Percentiles rank a stretch among this genome's conserved stretches.
phyloP scores from a whole-genome alignment of 2,329 filamentous ascomycete genomes.

The Shiraia bambusicola region DNA sequence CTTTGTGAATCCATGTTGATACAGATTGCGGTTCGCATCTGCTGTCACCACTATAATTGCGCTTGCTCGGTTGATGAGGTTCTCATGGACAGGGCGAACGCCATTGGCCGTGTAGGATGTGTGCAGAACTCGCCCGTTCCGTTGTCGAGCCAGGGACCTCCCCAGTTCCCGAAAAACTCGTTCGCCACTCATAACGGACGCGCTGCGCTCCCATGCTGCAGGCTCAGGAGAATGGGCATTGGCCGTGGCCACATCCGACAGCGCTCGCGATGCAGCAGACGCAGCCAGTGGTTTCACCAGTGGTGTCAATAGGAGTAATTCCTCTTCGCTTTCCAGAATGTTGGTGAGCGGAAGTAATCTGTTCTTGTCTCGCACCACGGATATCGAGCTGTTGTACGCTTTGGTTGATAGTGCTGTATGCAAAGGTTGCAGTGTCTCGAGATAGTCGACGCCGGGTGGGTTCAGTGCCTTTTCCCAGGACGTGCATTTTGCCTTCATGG shows the following conservation, averaged over 20 bases:
- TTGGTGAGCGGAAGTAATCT: constrained; percentile 79
- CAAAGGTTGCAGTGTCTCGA: constrained; percentile 78
- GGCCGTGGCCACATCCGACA: constrained; percentile 62
- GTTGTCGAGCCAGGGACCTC: constrained; percentile 78
- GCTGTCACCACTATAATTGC: constrained; percentile 90
- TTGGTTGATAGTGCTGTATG: constrained; percentile 79
- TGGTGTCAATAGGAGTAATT: constrained; percentile 84
- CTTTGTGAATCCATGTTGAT: constrained; percentile 93
- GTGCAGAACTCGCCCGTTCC: constrained; percentile 84
- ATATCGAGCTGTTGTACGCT: constrained; percentile 91
- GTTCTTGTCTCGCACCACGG: constrained; percentile 86
- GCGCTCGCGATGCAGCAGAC: constrained; percentile 74
- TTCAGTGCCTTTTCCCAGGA: constrained; percentile 91
- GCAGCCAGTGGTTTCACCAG: constrained; percentile 90
- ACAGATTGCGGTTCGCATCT: constrained; percentile 90
- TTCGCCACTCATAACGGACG: constrained; percentile 83
- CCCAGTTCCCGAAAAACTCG: constrained; percentile 89
- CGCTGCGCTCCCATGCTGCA: constrained; percentile 57
- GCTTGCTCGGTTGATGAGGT: constrained; percentile 82
- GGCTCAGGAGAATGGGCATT: constrained; percentile 55
- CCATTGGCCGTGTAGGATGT: constrained; percentile 95
- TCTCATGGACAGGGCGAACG: constrained; percentile 88
- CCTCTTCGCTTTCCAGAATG: constrained; percentile 79
- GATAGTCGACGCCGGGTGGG: constrained; percentile 72
- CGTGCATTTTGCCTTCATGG: constrained; percentile 81